Evolutionary conservation across 352 stramenopile genomes (phyloP).

Genomic region (Phytophthora pisi): DNA sequence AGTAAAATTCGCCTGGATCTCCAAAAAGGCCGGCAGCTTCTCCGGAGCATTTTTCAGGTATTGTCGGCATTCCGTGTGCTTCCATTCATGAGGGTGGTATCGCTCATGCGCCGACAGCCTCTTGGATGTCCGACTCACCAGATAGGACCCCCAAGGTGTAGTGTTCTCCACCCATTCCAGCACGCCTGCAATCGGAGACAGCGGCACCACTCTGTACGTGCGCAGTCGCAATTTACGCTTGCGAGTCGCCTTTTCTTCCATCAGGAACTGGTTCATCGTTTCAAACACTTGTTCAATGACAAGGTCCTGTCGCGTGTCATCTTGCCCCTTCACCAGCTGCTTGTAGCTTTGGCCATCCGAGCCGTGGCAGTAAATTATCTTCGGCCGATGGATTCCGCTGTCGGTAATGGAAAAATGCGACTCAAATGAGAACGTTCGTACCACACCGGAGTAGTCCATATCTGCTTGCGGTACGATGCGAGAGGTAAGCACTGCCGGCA

Average conservation of each 20-base stretch:
- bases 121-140: constrained; percentile 68
- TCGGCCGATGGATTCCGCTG: constrained; percentile 95
- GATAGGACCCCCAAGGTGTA: constrained; percentile 93
- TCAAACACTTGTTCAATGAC: constrained; percentile 92
- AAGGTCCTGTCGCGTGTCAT: constrained; percentile 88
- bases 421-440: constrained; percentile 91
- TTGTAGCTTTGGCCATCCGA: constrained; percentile 93
- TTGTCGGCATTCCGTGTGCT: constrained; percentile 77
- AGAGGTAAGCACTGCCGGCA: constrained; percentile 83
- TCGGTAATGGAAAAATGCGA: constrained; percentile 93
- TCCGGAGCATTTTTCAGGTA: constrained; percentile 78
- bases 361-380: constrained; percentile 97
- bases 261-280: constrained; percentile 89
- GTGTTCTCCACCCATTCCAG: constrained; percentile 99
- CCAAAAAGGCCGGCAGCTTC: constrained; percentile 85
- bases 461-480: constrained; percentile 67
- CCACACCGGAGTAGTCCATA: constrained; percentile 84
- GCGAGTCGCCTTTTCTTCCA: constrained; percentile 61
- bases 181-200: constrained; percentile 93
- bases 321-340: constrained; percentile 96
- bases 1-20: constrained; percentile 95
- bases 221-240: constrained; percentile 88
- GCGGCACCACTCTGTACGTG: constrained; percentile 96
- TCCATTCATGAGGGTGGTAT: constrained; percentile 96
- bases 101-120: constrained; percentile 88